Base-by-base conservation (phyloP, 495 filamentous ascomycete species). In the Acidomyces sp. region DNA sequence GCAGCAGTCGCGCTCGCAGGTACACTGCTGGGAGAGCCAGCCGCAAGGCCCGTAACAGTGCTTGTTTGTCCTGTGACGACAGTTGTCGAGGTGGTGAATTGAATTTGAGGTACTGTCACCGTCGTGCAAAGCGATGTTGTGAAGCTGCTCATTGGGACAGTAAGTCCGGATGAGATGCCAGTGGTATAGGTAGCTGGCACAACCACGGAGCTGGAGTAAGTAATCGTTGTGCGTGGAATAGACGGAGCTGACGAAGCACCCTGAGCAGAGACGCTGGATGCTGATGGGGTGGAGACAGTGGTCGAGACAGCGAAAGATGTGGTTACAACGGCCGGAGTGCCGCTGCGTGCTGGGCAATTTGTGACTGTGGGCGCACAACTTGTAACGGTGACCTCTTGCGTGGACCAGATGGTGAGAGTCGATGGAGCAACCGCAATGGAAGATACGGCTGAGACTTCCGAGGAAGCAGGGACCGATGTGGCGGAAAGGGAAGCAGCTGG, bases 31-130 rank as follows among this genome's bases (percentile, higher is more conserved):
- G 65, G 59, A 5, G 61, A 65, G 38, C 67, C 69, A 13, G 74
- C 74, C 0, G 70, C 63, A 27, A 74, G 49, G 17, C 59, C 68
- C 29, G 73, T 68, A 26, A 55, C 58, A 11, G 48, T 54, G 10
- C 45, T 49, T n/a, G 49, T 39, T 20, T 43, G 53, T 28, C 63
- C 58, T 18, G 52, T 43, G 32, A 57, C 57, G 13, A 54, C 43
- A 21, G 62, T 19, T 7, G 55, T 63, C 46, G 55, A 55, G 31
- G 79, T 85, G 31, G 69, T 70, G 68, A 86, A 83, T 49, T 60
- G 62, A 37, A 87, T 74, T 56, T 82, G 76, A n/a, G 82, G 82
- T 31, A 86, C 76, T 32, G 74, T 78, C 48, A 80, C 56, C 47
- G 60, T 61, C 42, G 77, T 84, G 63, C 58, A 63, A 56, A 80